These are phyloP conservation scores for Suillus paluster DNA, from an alignment of 768 basidiomycete species.

Conservation along the genomic window DNA sequence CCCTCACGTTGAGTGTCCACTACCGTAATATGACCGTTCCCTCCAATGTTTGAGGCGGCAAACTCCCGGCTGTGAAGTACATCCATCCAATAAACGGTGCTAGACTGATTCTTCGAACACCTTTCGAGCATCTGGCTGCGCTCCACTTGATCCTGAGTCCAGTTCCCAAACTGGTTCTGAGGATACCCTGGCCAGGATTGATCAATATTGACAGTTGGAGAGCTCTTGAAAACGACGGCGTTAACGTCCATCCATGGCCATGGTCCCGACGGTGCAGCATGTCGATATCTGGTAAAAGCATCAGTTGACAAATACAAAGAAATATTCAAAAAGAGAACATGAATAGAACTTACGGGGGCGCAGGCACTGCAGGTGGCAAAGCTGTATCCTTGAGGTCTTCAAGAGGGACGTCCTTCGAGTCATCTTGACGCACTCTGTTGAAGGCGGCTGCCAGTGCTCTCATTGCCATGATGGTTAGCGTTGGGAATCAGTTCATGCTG, in stretches of 20 bases:
- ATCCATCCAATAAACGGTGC: conserved; percentile 29
- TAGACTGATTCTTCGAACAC: conserved; percentile 20
- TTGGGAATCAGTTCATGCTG: neutral
- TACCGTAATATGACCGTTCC: neutral
- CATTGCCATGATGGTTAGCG: neutral
- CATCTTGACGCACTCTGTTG: too few relatives aligned
- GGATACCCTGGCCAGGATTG: conserved; percentile 25
- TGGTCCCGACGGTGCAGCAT: conserved; percentile 32
- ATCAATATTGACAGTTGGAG: neutral
- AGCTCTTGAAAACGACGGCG: neutral
- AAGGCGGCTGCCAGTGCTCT: neutral
- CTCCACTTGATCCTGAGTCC: conserved; percentile 34
- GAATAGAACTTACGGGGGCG: neutral
- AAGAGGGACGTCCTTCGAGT: neutral
- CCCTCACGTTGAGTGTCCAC: conserved; percentile 18
- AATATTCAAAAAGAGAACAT: too few relatives aligned
- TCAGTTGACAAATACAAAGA: neutral
- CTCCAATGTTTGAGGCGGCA: neutral
- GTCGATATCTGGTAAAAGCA: conserved; percentile 17
- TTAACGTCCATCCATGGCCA: conserved; percentile 38
- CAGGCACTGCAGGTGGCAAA: conserved; percentile 4
- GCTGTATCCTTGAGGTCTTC: neutral
- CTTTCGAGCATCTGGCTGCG: conserved; percentile 35
- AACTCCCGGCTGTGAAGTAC: conserved; percentile 20
- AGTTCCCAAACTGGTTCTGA: conserved; percentile 34